Evolutionary conservation across 352 stramenopile genomes (phyloP).

Genomic region (Paralagenidium karlingii): DNA sequence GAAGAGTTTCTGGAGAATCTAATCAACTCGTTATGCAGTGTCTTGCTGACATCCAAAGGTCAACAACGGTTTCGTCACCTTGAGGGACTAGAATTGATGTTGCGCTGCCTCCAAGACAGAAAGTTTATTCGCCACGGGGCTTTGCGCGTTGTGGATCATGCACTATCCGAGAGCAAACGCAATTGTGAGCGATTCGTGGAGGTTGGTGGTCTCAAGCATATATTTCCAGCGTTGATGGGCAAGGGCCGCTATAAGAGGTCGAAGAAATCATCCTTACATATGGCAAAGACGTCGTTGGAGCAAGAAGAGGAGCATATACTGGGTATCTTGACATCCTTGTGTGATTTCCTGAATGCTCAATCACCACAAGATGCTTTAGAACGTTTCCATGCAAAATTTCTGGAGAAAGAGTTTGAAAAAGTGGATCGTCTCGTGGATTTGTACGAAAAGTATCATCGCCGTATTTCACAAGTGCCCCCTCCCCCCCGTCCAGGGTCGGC

Average conservation of each 20-base stretch:
- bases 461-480: conserved; percentile 16
- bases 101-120: conserved; percentile 85
- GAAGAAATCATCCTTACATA: conserved; percentile 2
- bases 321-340: conserved; percentile 57
- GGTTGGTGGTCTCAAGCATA: conserved; percentile 34
- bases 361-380: conserved; percentile 40
- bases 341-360: conserved; percentile 24
- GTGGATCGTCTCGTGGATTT: conserved; percentile 64
- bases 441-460: conserved; percentile 57
- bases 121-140: conserved; percentile 50
- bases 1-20: conserved; percentile 91
- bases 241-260: conserved; percentile 18
- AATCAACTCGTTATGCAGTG: conserved; percentile 78
- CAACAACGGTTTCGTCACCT: conserved; percentile 43
- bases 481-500: background rate
- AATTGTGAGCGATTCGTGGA: conserved; percentile 66
- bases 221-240: conserved; percentile 72
- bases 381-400: conserved; percentile 69
- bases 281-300: conserved; percentile 11
- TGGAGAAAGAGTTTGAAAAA: conserved; percentile 76
- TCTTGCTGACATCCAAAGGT: conserved; percentile 32
- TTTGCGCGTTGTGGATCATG: conserved; percentile 42
- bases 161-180: conserved; percentile 33
- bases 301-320: conserved; percentile 55
- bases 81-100: conserved; percentile 89